Base-by-base conservation (phyloP, 306 rosid genomes). In the Cucurbita pepo region DNA sequence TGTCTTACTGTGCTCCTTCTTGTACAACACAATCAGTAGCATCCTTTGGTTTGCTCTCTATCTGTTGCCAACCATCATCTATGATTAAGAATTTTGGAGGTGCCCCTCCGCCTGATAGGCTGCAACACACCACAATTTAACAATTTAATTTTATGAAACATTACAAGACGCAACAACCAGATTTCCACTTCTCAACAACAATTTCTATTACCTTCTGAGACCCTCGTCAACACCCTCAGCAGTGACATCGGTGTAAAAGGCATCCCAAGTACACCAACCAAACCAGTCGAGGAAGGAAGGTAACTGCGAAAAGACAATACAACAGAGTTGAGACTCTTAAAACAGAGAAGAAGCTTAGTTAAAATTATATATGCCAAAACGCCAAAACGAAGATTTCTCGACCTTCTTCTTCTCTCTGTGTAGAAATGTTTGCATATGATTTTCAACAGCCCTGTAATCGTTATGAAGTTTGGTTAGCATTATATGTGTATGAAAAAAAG, bases 251-350 rank as follows among this genome's bases (percentile, higher is more conserved):
- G 95, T 91, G 81, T 95, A 95, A 81, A 89, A 95, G 73, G 99
- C 97, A 82, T 95, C 99, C 99, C 99, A 95, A 60, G 99, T 95
- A 78, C 99, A 95, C 99, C 97, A 95, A 62, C 99, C 99, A 85
- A 95, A 95, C 95, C 95, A 89, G 63, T 95, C 90, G 45, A 95
- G 81, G 77, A 91, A 84, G 58, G 96, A 85, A 64, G 99, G 99
- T 76, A 89, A 79, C 97, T 93, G 54, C 77, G 83, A 81, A 18
- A 70, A 53, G 77, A 75, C 12, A 70, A 79, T 47, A 72, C 79
- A 79, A n/a, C 21, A 71, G 44, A 59, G 51, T 15, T 80, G 73
- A 75, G 45, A 57, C 74, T 67, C 41, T 40, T 56, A 25, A 50
- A 72, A 50, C 67, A 37, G 30, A n/a, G n/a, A n/a, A n/a, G 57